A percentile compares a stretch with the other conserved stretches of the same genome.
Conservation (phyloP, 1,284 basidiomycete genomes). For the Entoloma clypeatum region DNA sequence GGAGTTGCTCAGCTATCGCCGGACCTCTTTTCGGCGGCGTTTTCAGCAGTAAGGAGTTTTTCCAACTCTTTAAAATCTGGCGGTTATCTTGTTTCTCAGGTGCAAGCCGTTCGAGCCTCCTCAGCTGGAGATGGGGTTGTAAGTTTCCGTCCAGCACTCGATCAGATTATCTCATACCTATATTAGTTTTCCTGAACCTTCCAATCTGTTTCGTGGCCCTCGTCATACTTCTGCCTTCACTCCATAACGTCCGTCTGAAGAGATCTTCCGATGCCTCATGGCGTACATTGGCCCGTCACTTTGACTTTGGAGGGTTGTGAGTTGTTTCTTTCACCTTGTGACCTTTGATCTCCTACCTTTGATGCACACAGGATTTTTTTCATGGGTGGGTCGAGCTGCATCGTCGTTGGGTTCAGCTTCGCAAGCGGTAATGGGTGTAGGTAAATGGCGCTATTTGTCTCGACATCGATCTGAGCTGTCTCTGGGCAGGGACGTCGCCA, state of each 20-base stretch:
- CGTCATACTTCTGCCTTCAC: constrained; percentile 52
- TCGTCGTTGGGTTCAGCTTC: constrained; percentile 76
- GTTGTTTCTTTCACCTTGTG: constrained; percentile 26
- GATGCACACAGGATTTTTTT: constrained; percentile 53
- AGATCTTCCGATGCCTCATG: constrained; percentile 49
- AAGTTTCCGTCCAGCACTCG: constrained; percentile 31
- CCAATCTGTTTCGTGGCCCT: constrained; percentile 64
- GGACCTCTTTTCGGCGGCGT: constrained; percentile 74
- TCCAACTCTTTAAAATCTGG: constrained; percentile 1
- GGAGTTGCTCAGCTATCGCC: constrained; percentile 77
- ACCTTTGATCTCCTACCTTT: constrained; percentile 15
- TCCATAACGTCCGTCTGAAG: constrained; percentile 51
- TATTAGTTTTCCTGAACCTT: constrained; percentile 71
- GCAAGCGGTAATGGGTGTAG: constrained; percentile 64
- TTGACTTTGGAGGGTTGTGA: constrained; percentile 75
- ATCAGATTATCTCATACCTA: constrained; percentile 7
- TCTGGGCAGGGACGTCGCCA: constrained; percentile 51
- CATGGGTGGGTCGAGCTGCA: constrained; percentile 67
- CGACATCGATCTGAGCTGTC: constrained; percentile 13
- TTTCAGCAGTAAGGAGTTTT: constrained; percentile 59
- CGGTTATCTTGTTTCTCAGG: constrained; percentile 16
- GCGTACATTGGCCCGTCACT: constrained; percentile 46
- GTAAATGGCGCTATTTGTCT: constrained; percentile 29
- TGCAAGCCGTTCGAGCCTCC: constrained; percentile 19
- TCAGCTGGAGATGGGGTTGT: constrained; percentile 82